Conservation (phyloP, 805 yeast species). For the Yamadazyma paraphyllophila region DNA sequence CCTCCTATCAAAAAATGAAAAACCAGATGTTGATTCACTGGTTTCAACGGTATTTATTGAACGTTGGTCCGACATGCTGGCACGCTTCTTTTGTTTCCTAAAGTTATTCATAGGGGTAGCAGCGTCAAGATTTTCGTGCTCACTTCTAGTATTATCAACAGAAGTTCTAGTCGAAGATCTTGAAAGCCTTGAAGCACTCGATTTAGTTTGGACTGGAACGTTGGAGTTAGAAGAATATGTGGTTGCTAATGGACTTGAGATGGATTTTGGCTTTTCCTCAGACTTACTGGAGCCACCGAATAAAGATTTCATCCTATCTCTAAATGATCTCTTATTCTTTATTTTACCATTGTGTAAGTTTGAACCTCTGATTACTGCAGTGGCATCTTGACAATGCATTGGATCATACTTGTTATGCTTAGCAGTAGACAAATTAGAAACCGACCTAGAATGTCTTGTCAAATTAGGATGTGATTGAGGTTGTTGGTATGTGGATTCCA, state of each 20-base stretch:
- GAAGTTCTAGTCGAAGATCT: slow-evolving; percentile 9
- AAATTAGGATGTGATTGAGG: slow-evolving; percentile 7
- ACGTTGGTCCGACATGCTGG: slow-evolving; percentile 12
- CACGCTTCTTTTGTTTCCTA: neutral
- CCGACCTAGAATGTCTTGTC: slow-evolving; percentile 15
- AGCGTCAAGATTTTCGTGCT: slow-evolving; percentile 9
- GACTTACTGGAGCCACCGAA: slow-evolving; percentile 8
- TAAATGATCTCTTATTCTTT: slow-evolving; percentile 14
- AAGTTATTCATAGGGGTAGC: slow-evolving; percentile 2
- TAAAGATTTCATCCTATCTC: slow-evolving; percentile 13
- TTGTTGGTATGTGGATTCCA: slow-evolving; percentile 1
- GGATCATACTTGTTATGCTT: slow-evolving; percentile 16
- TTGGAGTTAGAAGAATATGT: slow-evolving; percentile 12
- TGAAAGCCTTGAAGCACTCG: slow-evolving; percentile 2
- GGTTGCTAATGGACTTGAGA: slow-evolving; percentile 16
- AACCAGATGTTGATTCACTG: slow-evolving; percentile 18
- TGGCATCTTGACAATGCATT: slow-evolving; percentile 11
- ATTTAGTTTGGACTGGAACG: slow-evolving; percentile 4
- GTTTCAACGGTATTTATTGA: slow-evolving; percentile 14
- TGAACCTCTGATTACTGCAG: slow-evolving; percentile 11
- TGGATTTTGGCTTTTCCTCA: slow-evolving; percentile 1
- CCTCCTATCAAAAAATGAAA: slow-evolving; percentile 16
- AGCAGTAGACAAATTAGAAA: slow-evolving; percentile 13
- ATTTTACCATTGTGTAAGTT: slow-evolving; percentile 10
- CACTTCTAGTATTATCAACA: slow-evolving; percentile 16